Conservation (phyloP, 2,329 filamentous ascomycete genomes). For the Cercospora sp. region DNA sequence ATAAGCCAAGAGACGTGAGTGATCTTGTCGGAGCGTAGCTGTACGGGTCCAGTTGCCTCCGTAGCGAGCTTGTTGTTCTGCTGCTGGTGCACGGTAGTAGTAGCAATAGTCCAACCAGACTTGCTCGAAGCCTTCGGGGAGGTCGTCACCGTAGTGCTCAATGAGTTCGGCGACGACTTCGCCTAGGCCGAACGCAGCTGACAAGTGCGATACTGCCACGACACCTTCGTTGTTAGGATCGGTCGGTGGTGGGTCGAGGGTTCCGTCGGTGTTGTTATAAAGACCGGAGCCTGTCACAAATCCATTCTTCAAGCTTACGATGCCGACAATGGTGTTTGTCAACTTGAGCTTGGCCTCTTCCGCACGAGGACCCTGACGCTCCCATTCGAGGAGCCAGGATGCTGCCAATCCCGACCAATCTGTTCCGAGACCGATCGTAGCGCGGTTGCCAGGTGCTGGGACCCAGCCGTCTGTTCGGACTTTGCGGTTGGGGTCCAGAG, state of each 20-base stretch:
- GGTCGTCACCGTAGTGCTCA: constrained; percentile 50
- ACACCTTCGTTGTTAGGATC: constrained; percentile 55
- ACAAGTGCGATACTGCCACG: constrained; percentile 57
- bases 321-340: constrained; percentile 51
- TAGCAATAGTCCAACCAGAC: constrained; percentile 63
- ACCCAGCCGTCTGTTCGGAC: constrained; percentile 56
- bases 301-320: constrained; percentile 57
- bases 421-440: constrained; percentile 57
- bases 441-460: constrained; percentile 46
- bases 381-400: constrained; percentile 62
- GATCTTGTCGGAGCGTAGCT: constrained; percentile 54
- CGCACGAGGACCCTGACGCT: constrained; percentile 56
- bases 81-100: constrained; percentile 54
- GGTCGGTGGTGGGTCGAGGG: constrained; percentile 53
- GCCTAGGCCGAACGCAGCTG: constrained; percentile 59
- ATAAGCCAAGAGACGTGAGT: constrained; percentile 60
- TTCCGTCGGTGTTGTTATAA: constrained; percentile 54
- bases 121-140: constrained; percentile 53
- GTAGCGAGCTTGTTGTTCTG: constrained; percentile 56
- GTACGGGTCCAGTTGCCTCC: constrained; percentile 49
- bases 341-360: constrained; percentile 56
- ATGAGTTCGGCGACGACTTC: constrained; percentile 60
- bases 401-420: constrained; percentile 61
- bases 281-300: constrained; percentile 59
- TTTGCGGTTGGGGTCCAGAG: constrained; percentile 60